A percentile compares a stretch with the other conserved stretches of the same genome.
Conservation (phyloP, 352 stramenopile genomes). For the Thraustochytrium sp. region DNA sequence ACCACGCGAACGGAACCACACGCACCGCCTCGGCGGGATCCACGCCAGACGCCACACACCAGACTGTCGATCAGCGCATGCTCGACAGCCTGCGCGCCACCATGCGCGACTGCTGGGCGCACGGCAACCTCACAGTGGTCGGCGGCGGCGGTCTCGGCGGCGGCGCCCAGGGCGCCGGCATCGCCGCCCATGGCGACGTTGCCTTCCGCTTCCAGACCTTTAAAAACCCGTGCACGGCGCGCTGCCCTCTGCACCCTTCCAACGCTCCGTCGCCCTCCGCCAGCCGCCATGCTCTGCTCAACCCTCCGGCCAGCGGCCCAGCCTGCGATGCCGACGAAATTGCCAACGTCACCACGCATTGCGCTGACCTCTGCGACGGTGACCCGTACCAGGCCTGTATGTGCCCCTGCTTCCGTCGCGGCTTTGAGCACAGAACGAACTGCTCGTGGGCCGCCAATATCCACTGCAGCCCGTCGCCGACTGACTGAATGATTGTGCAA, state of each 20-base stretch:
- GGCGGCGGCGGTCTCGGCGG: conserved; percentile 29
- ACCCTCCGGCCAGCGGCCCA: neutral
- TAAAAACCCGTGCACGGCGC: neutral
- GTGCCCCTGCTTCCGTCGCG: conserved; percentile 21
- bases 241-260: neutral
- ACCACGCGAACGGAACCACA: neutral
- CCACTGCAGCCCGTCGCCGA: no score
- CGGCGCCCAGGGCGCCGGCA: neutral
- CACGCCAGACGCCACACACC: neutral
- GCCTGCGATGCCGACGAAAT: neutral
- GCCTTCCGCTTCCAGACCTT: neutral
- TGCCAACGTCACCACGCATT: neutral
- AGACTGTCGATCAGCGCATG: neutral
- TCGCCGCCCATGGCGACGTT: neutral
- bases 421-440: neutral
- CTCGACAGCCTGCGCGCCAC: neutral
- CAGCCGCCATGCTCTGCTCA: neutral
- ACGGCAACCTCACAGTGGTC: neutral
- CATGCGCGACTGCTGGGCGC: neutral
- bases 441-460: conserved; percentile 10
- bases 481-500: no score
- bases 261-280: no score
- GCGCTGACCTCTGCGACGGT: neutral
- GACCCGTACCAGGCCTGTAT: neutral
- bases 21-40: neutral